Percentiles rank a stretch among this genome's conserved stretches.
Evolutionary conservation across 306 rosid genomes (phyloP).

Genomic region (Fragaria iinumae): DNA sequence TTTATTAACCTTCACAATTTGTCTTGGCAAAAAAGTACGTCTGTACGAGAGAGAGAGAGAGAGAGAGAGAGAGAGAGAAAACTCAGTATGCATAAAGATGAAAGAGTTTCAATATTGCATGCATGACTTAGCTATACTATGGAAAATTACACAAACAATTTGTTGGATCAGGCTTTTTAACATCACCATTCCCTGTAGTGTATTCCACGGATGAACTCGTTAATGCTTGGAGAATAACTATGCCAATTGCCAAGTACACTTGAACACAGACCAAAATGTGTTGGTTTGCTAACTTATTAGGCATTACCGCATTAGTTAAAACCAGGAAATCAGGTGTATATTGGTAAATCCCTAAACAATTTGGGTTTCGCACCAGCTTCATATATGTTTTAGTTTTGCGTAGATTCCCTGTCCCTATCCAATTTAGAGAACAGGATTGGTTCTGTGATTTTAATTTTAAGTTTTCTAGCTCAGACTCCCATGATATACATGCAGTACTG

Average conservation of each 20-base stretch:
- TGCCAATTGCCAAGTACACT: not conserved
- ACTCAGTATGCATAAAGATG: not conserved
- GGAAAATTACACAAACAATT: not conserved
- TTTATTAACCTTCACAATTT: not conserved
- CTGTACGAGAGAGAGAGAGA: not conserved
- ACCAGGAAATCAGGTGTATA: not conserved
- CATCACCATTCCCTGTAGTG: not conserved
- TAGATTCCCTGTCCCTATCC: not conserved
- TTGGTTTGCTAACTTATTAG: not conserved
- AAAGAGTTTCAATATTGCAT: not conserved
- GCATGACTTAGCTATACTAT: not conserved
- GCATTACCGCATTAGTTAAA: not conserved
- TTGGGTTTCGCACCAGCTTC: not conserved
- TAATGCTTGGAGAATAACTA: not conserved
- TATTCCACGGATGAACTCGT: not conserved
- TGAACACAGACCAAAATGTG: not conserved
- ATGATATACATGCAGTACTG: constrained; percentile 16
- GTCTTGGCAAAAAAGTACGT: not conserved
- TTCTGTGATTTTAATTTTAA: not conserved
- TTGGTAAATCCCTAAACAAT: not conserved
- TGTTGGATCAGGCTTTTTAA: not conserved
- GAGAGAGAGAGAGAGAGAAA: not conserved
- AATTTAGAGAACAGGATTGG: not conserved
- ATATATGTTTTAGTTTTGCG: not conserved
- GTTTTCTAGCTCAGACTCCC: constrained; percentile 45